phyloP scores from a whole-genome alignment of 164 flowering plant genomes.

The Piper betle region DNA sequence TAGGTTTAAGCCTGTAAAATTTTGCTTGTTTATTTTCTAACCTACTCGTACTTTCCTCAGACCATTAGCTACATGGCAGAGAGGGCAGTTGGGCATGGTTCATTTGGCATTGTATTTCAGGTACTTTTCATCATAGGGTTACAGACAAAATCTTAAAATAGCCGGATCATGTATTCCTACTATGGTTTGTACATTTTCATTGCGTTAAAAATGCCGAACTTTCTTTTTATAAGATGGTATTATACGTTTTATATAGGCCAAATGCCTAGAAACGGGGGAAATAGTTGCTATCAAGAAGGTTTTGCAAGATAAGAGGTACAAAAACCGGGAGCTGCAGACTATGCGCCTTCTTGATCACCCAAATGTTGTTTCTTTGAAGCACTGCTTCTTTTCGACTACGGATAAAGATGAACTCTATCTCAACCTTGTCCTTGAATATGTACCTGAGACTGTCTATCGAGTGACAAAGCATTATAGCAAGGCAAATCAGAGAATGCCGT shows the following conservation, averaged over 20 bases:
- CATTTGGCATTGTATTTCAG: constrained; percentile 74
- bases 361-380: constrained; percentile 56
- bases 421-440: constrained; percentile 69
- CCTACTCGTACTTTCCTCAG: constrained; percentile 12
- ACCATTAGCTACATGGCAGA: constrained; percentile 79
- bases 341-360: constrained; percentile 83
- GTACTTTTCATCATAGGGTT: constrained; percentile 12
- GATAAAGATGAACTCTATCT: constrained; percentile 70
- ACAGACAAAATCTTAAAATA: too few relatives aligned
- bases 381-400: constrained; percentile 73
- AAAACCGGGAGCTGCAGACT: constrained; percentile 69
- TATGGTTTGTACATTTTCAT: not conserved
- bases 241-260: constrained; percentile 32
- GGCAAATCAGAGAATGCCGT: constrained; percentile 64
- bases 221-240: not conserved
- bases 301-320: constrained; percentile 63
- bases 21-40: not conserved
- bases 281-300: constrained; percentile 74
- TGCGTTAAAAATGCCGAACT: not conserved
- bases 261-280: constrained; percentile 67
- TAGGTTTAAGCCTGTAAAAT: not conserved
- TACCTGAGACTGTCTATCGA: constrained; percentile 67
- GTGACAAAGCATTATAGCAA: constrained; percentile 54
- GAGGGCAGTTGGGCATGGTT: constrained; percentile 66
- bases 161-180: not conserved